Evolutionary conservation across 2,329 filamentous ascomycete genomes (phyloP).

Genomic region (Cladosporium sp.): DNA sequence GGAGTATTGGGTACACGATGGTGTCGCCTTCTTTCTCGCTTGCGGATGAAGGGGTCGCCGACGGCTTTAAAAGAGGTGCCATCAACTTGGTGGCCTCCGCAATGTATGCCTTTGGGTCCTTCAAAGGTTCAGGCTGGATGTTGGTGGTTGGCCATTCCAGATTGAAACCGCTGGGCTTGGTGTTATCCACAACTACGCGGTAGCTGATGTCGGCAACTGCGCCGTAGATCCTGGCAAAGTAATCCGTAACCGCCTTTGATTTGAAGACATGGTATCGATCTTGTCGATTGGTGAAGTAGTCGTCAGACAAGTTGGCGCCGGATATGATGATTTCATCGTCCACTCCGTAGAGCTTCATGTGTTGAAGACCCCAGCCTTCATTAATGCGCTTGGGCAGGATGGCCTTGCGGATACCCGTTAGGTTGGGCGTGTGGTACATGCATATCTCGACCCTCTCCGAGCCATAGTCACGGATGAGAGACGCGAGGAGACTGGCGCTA

Average conservation of each 20-base stretch:
- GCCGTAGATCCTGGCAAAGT: conserved; percentile 73
- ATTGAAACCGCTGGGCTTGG: conserved; percentile 44
- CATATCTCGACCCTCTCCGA: conserved; percentile 79
- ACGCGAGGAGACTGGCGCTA: conserved; percentile 80
- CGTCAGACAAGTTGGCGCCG: conserved; percentile 85
- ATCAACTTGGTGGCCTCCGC: conserved; percentile 63
- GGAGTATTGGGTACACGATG: conserved; percentile 77
- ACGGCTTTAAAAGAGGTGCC: conserved; percentile 57
- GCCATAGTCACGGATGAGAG: conserved; percentile 80
- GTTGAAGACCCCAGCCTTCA: conserved; percentile 95
- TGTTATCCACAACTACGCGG: conserved; percentile 59
- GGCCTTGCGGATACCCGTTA: conserved; percentile 80
- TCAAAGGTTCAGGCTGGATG: conserved; percentile 67
- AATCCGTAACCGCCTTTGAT: conserved; percentile 71
- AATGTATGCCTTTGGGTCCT: conserved; percentile 65
- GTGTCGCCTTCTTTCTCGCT: conserved; percentile 52
- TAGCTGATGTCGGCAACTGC: conserved; percentile 79
- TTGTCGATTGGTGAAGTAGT: conserved; percentile 95
- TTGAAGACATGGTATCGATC: conserved; percentile 91
- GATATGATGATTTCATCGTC: conserved; percentile 96
- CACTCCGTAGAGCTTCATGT: conserved; percentile 97
- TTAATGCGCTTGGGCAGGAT: conserved; percentile 86
- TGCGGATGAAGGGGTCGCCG: conserved; percentile 3
- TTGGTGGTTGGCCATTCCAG: conserved; percentile 72
- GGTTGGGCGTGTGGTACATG: conserved; percentile 97